Evolutionary conservation across 192 early-diverging fungal genomes (phyloP).

Genomic region (Podila horticola): DNA sequence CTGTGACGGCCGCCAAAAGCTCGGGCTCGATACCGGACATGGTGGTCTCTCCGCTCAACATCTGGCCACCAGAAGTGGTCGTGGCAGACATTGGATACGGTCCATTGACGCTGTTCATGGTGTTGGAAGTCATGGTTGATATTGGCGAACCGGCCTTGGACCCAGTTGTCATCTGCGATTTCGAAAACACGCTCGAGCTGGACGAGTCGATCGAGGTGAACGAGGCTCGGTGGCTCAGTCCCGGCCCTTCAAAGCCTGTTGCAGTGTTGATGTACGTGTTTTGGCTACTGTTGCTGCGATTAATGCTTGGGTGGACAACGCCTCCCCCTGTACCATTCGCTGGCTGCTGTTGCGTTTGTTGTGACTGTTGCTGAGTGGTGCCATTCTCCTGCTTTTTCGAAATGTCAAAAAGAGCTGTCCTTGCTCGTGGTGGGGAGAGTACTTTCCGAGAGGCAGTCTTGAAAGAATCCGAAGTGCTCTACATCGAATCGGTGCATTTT

Average conservation of each 20-base stretch:
- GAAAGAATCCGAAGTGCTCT: conserved; percentile 13
- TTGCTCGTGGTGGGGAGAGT: conserved; percentile 20
- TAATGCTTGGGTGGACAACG: neutral
- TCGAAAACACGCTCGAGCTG: conserved; percentile 36
- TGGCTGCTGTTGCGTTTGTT: neutral
- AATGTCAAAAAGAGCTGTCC: conserved; percentile 24
- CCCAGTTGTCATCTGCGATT: neutral
- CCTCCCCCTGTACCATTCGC: neutral
- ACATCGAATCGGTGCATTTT: neutral
- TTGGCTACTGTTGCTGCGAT: conserved; percentile 20
- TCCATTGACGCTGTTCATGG: conserved; percentile 49
- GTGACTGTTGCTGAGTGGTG: neutral
- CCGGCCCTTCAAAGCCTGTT: neutral
- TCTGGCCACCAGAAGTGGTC: neutral
- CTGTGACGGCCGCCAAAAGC: neutral
- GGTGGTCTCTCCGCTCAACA: too few species aligned
- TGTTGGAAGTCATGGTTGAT: conserved; percentile 41
- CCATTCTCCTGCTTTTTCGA: conserved; percentile 13
- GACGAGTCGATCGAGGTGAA: conserved; percentile 42
- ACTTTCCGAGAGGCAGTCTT: conserved; percentile 17
- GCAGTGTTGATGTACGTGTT: neutral
- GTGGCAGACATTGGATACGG: conserved; percentile 3
- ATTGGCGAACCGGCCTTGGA: conserved; percentile 21
- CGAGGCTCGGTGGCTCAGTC: conserved; percentile 27
- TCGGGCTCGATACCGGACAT: neutral